Percentiles rank a stretch among this genome's conserved stretches.
phyloP scores from a whole-genome alignment of 192 early-diverging fungal species.

The Linnemannia elongata region DNA sequence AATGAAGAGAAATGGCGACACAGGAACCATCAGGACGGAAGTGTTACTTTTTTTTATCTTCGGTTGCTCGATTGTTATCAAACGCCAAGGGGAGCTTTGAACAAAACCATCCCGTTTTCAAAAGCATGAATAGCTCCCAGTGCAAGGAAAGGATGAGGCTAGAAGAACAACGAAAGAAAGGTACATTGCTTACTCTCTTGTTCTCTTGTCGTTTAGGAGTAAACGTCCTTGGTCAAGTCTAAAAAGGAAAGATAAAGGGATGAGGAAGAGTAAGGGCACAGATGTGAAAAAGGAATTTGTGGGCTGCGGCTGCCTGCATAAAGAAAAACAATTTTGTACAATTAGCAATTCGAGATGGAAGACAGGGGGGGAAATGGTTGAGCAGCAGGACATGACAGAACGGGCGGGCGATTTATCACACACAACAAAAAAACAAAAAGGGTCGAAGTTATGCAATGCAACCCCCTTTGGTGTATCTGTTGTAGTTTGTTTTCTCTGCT shows the following conservation, averaged over 20 bases:
- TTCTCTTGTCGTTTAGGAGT: neutral
- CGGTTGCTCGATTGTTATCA: no score
- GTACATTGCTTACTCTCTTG: no score
- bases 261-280: neutral
- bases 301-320: slow-evolving; percentile 1
- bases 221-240: neutral
- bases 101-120: no score
- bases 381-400: neutral
- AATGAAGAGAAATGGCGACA: slow-evolving; percentile 6
- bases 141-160: no score
- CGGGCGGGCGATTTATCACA: neutral
- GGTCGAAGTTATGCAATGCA: neutral
- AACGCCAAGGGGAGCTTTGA: no score
- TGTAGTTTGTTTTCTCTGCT: neutral
- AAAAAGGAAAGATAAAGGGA: neutral
- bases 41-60: no score
- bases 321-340: neutral
- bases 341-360: neutral
- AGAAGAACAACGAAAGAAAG: no score
- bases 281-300: neutral
- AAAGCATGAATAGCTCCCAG: no score
- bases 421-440: no score
- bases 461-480: neutral
- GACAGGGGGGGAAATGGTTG: neutral
- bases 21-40: neutral